These are phyloP conservation scores for Vachellia collinsii DNA, from an alignment of 306 rosid genomes.

Conservation along the genomic window DNA sequence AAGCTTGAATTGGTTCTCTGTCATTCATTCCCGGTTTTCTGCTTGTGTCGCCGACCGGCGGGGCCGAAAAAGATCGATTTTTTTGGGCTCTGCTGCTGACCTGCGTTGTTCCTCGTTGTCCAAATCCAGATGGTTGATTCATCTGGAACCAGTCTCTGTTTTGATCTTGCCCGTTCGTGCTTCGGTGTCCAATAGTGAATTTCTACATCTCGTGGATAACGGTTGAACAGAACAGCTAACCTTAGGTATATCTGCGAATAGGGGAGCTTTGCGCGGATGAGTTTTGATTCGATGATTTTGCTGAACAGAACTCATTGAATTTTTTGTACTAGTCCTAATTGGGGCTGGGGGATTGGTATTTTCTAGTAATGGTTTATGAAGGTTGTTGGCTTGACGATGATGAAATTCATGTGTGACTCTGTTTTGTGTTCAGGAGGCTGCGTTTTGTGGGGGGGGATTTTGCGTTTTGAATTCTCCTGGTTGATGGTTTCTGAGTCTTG, in stretches of 20 bases:
- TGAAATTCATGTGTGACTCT: not conserved
- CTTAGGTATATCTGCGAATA: not conserved
- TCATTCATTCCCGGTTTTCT: not conserved
- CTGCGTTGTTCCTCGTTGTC: conserved; percentile 45
- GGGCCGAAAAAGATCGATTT: not conserved
- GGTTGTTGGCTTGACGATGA: not conserved
- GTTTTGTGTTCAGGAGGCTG: not conserved
- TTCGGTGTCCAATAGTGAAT: not conserved
- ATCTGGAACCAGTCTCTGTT: not conserved
- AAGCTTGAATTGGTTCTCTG: not conserved
- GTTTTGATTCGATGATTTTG: conserved; percentile 41
- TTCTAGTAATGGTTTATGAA: conserved; percentile 30
- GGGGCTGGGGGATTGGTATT: conserved; percentile 16
- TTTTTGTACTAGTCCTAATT: conserved; percentile 1
- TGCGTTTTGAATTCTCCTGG: not conserved
- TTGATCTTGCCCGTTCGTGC: conserved; percentile 9
- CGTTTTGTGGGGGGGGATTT: not conserved
- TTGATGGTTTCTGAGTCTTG: conserved; percentile 16
- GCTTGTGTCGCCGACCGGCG: not conserved
- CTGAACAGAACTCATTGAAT: conserved; percentile 10
- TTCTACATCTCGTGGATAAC: not conserved
- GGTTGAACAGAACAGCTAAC: not conserved
- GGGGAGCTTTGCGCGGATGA: conserved; percentile 26
- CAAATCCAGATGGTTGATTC: conserved; percentile 23
- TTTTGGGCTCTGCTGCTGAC: conserved; percentile 33